Conservation (phyloP, 75 land plant genomes). For the Azolla pinnata region DNA sequence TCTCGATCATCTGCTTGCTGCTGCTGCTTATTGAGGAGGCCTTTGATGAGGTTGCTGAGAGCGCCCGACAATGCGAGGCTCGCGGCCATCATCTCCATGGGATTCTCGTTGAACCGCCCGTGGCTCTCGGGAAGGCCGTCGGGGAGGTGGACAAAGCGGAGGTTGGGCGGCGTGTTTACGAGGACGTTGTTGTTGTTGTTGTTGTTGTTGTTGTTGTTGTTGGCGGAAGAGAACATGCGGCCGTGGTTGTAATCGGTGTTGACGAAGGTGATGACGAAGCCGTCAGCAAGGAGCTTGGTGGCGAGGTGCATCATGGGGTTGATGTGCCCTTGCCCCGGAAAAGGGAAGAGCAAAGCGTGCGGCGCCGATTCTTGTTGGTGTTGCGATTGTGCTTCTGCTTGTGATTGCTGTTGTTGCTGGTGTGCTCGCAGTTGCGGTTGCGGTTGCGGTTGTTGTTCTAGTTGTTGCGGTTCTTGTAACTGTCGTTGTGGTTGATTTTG, state of each 20-base stretch:
- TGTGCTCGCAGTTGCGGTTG: too few relatives aligned
- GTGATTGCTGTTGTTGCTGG: too few relatives aligned
- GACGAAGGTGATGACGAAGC: constrained; percentile 21
- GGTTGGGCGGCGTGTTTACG: too few relatives aligned
- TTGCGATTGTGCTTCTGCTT: too few relatives aligned
- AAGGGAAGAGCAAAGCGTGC: constrained; percentile 23
- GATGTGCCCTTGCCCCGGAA: constrained; percentile 26
- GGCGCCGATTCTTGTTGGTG: too few relatives aligned
- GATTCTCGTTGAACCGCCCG: background rate
- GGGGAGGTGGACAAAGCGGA: background rate
- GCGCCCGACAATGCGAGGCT: background rate
- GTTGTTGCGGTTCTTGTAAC: too few relatives aligned
- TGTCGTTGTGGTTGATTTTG: too few relatives aligned
- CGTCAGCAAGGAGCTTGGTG: constrained; percentile 8
- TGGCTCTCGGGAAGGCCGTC: background rate
- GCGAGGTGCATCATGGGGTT: constrained; percentile 27
- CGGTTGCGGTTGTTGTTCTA: too few relatives aligned
- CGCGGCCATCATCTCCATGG: background rate
- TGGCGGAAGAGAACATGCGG: constrained; percentile 6
- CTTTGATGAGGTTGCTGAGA: background rate
- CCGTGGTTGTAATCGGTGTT: constrained; percentile 15
- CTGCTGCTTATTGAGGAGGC: too few relatives aligned
- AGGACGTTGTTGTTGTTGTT: too few relatives aligned
- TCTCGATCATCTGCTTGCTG: too few relatives aligned
- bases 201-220: too few relatives aligned